Conservation (phyloP, 164 flowering plant genomes). For the Cinnamomum micranthum region DNA sequence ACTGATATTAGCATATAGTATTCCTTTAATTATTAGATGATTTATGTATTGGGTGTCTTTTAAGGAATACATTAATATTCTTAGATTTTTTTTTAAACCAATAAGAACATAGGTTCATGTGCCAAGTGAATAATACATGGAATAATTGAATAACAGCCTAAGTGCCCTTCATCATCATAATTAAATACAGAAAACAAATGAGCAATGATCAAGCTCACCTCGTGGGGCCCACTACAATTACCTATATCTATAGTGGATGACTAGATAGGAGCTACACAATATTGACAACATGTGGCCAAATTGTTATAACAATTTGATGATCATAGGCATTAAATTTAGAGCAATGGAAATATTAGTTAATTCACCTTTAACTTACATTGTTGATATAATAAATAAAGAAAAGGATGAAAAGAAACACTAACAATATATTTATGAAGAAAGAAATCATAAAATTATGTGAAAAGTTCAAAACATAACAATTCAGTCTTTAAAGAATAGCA, state of each 20-base stretch:
- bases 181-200: neutral
- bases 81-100: neutral
- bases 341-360: too few species aligned
- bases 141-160: neutral
- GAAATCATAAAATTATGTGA: too few species aligned
- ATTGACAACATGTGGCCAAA: too few species aligned
- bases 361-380: too few species aligned
- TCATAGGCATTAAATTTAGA: too few species aligned
- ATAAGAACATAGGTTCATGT: slow-evolving; percentile 1
- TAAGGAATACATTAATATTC: neutral
- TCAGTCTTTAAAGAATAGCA: too few species aligned
- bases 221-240: neutral
- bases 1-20: neutral
- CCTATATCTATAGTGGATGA: neutral
- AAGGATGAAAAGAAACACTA: too few species aligned
- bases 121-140: neutral
- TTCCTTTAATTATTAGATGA: neutral
- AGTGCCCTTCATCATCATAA: neutral
- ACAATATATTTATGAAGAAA: too few species aligned
- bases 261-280: too few species aligned
- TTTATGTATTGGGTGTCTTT: neutral
- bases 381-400: too few species aligned
- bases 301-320: too few species aligned
- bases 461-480: too few species aligned
- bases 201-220: neutral